Conservation (phyloP, 306 rosid species). For the Dicorynia guianensis region DNA sequence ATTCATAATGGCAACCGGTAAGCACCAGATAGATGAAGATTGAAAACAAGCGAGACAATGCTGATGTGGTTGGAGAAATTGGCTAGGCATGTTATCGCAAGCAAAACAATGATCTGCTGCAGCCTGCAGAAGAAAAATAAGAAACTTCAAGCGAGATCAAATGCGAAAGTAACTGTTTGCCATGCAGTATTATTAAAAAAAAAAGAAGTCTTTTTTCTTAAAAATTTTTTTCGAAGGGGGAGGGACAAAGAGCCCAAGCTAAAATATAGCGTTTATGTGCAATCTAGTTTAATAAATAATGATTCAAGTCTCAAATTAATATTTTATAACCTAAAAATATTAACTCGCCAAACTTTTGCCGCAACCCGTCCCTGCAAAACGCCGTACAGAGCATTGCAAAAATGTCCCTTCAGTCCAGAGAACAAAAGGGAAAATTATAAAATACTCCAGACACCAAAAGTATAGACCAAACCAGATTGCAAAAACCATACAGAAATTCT, state of each 20-base stretch:
- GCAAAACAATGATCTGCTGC: neutral
- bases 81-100: neutral
- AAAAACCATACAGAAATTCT: no score
- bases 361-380: no score
- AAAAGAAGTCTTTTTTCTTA: no score
- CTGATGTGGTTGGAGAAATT: neutral
- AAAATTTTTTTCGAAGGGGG: no score
- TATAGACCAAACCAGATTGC: neutral
- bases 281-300: no score
- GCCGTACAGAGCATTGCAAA: neutral
- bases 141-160: neutral
- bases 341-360: no score
- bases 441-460: neutral
- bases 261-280: no score
- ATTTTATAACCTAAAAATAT: no score
- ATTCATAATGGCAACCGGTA: neutral
- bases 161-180: no score
- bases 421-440: slow-evolving; percentile 8
- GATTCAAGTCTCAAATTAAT: no score
- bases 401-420: slow-evolving; percentile 1
- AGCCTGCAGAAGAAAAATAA: neutral
- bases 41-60: neutral
- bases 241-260: no score
- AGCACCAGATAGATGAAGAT: neutral
- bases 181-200: no score